phyloP scores from a whole-genome alignment of 176 grass and related monocot genomes.

The Aegilops longissima region DNA sequence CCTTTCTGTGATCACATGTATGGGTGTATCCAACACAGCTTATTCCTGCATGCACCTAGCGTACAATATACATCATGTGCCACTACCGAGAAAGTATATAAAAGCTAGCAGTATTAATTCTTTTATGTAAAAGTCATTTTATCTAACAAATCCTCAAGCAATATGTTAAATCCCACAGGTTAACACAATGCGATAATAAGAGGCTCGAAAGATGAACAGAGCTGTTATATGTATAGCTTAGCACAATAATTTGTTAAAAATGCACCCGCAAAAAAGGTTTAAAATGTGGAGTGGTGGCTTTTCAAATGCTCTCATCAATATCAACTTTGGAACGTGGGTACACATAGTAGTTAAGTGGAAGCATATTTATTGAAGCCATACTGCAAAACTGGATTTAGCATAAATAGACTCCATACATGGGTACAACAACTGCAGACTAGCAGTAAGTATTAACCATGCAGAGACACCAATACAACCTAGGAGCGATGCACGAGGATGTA shows the following conservation, averaged over 20 bases:
- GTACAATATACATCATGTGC: neutral
- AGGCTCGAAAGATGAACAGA: neutral
- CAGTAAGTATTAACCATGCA: neutral
- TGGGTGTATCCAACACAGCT: neutral
- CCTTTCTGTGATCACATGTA: slow-evolving; percentile 24
- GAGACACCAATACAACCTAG: neutral
- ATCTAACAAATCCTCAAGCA: neutral
- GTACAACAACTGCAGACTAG: neutral
- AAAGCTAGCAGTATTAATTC: neutral
- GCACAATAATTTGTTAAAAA: neutral
- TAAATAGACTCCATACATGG: neutral
- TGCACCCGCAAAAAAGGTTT: too few relatives aligned
- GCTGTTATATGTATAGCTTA: neutral
- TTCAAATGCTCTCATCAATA: neutral
- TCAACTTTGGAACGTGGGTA: neutral
- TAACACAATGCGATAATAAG: neutral
- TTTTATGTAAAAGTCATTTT: neutral
- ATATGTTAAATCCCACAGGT: neutral
- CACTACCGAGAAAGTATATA: neutral
- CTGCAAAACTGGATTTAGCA: neutral
- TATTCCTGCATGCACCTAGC: neutral
- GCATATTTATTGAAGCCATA: neutral
- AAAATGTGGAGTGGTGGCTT: neutral
- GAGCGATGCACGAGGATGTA: neutral
- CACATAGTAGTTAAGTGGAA: neutral